Evolutionary conservation across 495 filamentous ascomycete genomes (phyloP).

Genomic region (Sabuloglossum arenarium): DNA sequence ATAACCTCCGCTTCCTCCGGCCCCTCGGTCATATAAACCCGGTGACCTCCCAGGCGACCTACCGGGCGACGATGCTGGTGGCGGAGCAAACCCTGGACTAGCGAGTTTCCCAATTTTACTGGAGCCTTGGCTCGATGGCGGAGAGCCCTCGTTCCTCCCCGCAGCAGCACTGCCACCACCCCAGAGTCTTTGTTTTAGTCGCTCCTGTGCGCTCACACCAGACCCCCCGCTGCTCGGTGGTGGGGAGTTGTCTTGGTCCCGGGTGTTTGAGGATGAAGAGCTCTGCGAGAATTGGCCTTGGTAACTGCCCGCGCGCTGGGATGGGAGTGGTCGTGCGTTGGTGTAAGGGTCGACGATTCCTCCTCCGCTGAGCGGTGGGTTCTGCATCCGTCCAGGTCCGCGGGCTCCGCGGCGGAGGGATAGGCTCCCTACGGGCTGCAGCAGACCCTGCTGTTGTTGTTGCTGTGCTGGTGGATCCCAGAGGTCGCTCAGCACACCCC

Average conservation of each 20-base stretch:
- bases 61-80: neutral
- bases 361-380: slow-evolving; percentile 4
- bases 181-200: slow-evolving; percentile 44
- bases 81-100: neutral
- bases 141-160: neutral
- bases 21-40: neutral
- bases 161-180: slow-evolving; percentile 17
- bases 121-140: neutral
- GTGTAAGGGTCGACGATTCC: slow-evolving; percentile 10
- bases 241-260: neutral
- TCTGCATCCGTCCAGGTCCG: slow-evolving; percentile 8
- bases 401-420: slow-evolving; percentile 10
- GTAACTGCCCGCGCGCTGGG: slow-evolving; percentile 52
- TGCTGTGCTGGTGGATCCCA: slow-evolving; percentile 36
- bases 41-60: no score
- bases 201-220: slow-evolving; percentile 37
- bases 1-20: neutral
- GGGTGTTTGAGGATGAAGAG: neutral
- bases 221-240: slow-evolving; percentile 18
- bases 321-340: slow-evolving; percentile 28
- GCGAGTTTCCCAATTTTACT: neutral
- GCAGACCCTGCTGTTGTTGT: neutral
- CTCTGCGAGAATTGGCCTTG: slow-evolving; percentile 5
- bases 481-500: slow-evolving; percentile 47
- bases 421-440: slow-evolving; percentile 22